Evolutionary conservation across 495 filamentous ascomycete genomes (phyloP), one percentile per base, ranked within the genome.

Genomic region (Neurospora sublineolata): DNA sequence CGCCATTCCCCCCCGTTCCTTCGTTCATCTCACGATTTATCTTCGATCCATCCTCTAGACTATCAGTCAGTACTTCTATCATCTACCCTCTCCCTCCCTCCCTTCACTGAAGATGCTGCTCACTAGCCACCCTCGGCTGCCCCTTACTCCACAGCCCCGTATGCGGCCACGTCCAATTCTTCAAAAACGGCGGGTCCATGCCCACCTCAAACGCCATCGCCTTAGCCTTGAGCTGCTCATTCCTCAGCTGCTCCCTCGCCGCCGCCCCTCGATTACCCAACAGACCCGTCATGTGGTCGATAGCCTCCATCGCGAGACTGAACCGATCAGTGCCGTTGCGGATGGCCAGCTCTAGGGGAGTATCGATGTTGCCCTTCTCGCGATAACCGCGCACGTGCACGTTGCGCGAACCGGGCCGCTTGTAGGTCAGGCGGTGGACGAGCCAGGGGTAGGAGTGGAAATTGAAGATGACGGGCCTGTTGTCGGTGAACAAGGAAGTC

Each of bases 351-450:
- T 92, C 89, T 39, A 92, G 87, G 5, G 89, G 90, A 0, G 89
- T 92, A 77, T 93, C 89, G 76, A 92, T 93, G 74, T 92, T 92
- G 46, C 90, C 90, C 84, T 92, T 92, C 84, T 92, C 90, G 75
- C 84, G 87, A 81, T 92, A 92, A 0, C 89, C 91, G 33, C 88
- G 82, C n/a, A 92, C 90, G 75, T 90, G 89, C 69, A 92, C 76
- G 78, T 90, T 88, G 40, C 52, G n/a, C 69, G 84, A 84, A 16
- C 88, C 89, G 0, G 86, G 86, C 0, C 89, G 87, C 82, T 89
- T 89, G 81, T 92, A 92, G 1, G 89, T 89, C 71, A 93, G 78
- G 36, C 90, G 84, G 80, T 92, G 89, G 44, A 93, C 86, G 74
- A 92, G 84, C 89, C 89, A 93, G 2, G 90, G 90, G 80, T 93